These are phyloP conservation scores for Taphrina betulina DNA, from an alignment of 1,139 yeast genomes.

Conservation along the genomic window DNA sequence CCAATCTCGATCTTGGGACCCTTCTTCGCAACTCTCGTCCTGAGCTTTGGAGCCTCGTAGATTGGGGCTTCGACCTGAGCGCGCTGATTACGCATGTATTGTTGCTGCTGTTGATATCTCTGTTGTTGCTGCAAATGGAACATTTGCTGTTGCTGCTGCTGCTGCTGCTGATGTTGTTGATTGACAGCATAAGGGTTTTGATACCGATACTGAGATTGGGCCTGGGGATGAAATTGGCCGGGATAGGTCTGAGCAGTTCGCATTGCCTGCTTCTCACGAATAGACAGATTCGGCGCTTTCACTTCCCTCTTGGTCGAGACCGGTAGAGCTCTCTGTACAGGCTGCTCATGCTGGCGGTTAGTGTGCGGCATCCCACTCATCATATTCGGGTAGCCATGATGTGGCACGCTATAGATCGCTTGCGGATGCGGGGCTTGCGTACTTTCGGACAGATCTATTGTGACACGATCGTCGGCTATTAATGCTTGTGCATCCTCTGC, in stretches of 20 bases:
- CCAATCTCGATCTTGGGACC: slow-evolving; percentile 17
- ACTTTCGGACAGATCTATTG: not conserved
- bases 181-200: not conserved
- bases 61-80: not conserved
- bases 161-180: not conserved
- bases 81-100: no score
- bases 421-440: not conserved
- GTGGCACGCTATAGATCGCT: not conserved
- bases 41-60: slow-evolving; percentile 24
- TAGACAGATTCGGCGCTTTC: slow-evolving; percentile 27
- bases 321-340: not conserved
- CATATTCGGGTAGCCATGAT: not conserved
- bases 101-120: not conserved
- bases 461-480: slow-evolving; percentile 16
- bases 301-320: slow-evolving; percentile 17
- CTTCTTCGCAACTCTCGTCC: slow-evolving; percentile 21
- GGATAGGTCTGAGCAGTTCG: slow-evolving; percentile 23
- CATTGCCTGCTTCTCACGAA: slow-evolving; percentile 27
- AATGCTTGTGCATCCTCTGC: slow-evolving; percentile 24
- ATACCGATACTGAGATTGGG: not conserved
- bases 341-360: not conserved
- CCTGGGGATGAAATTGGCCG: slow-evolving; percentile 6
- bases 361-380: not conserved
- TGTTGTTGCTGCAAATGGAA: not conserved
- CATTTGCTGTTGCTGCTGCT: slow-evolving; percentile 1